phyloP scores from a whole-genome alignment of 768 basidiomycete genomes.

The Kockovaella imperatae region DNA sequence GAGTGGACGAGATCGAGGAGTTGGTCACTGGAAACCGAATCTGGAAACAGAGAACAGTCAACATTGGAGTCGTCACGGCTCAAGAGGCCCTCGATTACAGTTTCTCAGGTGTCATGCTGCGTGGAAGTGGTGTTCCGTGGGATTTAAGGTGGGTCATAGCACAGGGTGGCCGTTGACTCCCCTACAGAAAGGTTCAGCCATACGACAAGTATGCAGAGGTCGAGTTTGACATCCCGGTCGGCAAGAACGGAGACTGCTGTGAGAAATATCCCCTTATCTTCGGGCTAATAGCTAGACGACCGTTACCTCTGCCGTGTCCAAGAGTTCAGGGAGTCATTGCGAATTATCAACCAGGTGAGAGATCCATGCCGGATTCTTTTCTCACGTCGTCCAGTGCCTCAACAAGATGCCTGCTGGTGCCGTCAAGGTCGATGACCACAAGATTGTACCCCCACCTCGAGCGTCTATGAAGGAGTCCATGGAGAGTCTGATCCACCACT shows the following conservation, averaged over 20 bases:
- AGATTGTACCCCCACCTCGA: constrained; percentile 89
- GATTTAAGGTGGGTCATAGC: constrained; percentile 56
- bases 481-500: constrained; percentile 96
- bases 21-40: constrained; percentile 96
- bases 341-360: constrained; percentile 70
- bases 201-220: constrained; percentile 98
- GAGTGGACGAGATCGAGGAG: constrained; percentile 96
- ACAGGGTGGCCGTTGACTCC: not conserved
- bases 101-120: constrained; percentile 94
- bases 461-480: constrained; percentile 99
- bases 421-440: constrained; percentile 93
- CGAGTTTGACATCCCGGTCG: constrained; percentile 95
- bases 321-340: constrained; percentile 90
- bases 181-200: constrained; percentile 62
- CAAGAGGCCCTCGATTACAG: constrained; percentile 84
- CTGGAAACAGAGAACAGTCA: constrained; percentile 92
- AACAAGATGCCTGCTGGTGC: constrained; percentile 95
- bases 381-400: constrained; percentile 56
- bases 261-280: constrained; percentile 9
- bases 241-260: constrained; percentile 90
- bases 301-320: constrained; percentile 96
- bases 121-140: constrained; percentile 91
- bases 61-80: constrained; percentile 81
- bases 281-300: constrained; percentile 51
- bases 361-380: not conserved